Conservation (phyloP, 2,329 filamentous ascomycete species). For the Sarocladiaceae sp. region DNA sequence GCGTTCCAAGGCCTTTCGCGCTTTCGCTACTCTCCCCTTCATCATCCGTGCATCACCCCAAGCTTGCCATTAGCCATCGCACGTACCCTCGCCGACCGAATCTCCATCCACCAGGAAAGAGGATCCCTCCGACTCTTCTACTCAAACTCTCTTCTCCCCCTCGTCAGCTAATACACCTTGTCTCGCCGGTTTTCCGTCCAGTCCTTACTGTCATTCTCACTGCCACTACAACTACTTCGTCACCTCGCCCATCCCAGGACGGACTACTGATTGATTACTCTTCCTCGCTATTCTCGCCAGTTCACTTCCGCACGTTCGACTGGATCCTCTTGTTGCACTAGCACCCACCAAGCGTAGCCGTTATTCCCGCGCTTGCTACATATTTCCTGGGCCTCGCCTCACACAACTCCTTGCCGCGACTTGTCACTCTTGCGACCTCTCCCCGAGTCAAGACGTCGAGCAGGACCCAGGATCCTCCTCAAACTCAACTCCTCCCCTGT, state of each 20-base stretch:
- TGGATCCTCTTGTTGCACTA: not conserved
- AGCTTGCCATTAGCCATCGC: too few species aligned
- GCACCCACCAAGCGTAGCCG: slow-evolving; percentile 2
- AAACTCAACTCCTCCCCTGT: not conserved
- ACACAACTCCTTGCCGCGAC: not conserved
- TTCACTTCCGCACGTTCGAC: not conserved
- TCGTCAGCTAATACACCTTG: not conserved
- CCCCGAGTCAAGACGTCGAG: not conserved
- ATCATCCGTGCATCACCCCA: not conserved
- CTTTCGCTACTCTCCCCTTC: not conserved
- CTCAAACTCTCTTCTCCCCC: slow-evolving; percentile 5
- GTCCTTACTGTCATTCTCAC: not conserved
- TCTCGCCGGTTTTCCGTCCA: not conserved
- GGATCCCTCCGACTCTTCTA: slow-evolving; percentile 2
- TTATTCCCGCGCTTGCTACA: slow-evolving; percentile 6
- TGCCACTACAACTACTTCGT: not conserved
- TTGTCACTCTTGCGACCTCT: not conserved
- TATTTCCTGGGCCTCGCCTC: slow-evolving; percentile 1
- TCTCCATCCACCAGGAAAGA: not conserved
- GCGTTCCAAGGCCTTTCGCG: not conserved
- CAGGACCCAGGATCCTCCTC: not conserved
- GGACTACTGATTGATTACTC: not conserved
- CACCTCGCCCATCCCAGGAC: not conserved
- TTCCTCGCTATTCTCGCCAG: not conserved
- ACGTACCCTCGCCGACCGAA: too few species aligned